phyloP scores from a whole-genome alignment of 2,329 filamentous ascomycete species.

The Diaporthe eres region DNA sequence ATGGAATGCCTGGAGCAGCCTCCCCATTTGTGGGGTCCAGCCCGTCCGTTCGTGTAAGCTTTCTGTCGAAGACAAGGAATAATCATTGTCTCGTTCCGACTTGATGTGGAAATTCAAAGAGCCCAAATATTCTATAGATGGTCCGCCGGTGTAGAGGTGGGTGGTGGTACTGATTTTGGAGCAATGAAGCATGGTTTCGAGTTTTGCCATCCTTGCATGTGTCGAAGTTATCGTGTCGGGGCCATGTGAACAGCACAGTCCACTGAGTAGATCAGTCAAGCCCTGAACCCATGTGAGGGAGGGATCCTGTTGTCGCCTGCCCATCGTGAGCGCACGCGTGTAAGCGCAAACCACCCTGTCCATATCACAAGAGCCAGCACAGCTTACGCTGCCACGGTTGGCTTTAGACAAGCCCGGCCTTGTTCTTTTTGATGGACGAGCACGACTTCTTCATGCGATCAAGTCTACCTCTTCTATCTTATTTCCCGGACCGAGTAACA shows the following conservation, averaged over 20 bases:
- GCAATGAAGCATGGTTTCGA: not conserved
- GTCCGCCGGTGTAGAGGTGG: slow-evolving; percentile 43
- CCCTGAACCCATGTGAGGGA: not conserved
- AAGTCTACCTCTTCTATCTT: not conserved
- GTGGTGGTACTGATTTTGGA: not conserved
- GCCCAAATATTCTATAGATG: slow-evolving; percentile 29
- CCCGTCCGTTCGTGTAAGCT: slow-evolving; percentile 24
- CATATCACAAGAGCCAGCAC: not conserved
- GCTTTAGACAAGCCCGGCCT: not conserved
- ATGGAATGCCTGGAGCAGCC: not conserved
- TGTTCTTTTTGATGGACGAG: not conserved
- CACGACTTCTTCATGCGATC: not conserved
- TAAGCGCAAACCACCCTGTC: not conserved
- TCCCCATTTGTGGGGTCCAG: slow-evolving; percentile 39
- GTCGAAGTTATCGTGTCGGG: not conserved
- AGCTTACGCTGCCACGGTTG: not conserved
- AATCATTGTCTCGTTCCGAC: too few relatives aligned
- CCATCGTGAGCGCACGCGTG: not conserved
- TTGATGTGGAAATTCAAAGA: too few relatives aligned
- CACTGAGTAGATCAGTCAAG: not conserved
- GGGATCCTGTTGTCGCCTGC: not conserved
- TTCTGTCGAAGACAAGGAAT: not conserved
- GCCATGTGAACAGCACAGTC: not conserved
- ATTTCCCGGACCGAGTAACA: not conserved
- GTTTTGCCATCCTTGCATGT: not conserved